Conservation (phyloP, 306 rosid genomes). For the Glycine soja region DNA sequence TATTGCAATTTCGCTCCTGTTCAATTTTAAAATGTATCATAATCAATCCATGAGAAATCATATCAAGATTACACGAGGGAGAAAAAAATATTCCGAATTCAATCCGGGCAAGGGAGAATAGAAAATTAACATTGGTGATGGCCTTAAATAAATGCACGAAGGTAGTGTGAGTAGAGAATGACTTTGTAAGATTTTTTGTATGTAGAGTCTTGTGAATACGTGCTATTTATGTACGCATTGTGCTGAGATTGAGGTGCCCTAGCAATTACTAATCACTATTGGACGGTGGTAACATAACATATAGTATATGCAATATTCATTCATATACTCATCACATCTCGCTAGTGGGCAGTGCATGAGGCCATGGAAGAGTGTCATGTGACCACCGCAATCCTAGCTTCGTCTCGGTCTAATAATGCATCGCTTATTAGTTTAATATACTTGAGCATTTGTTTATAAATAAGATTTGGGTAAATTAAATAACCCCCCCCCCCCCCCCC, state of each 20-base stretch:
- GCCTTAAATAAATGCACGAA: constrained; percentile 34
- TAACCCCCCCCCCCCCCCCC: not conserved
- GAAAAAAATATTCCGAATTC: not conserved
- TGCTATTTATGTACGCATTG: not conserved
- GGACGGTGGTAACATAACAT: constrained; percentile 43
- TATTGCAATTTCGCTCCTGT: not conserved
- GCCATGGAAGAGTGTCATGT: constrained; percentile 53
- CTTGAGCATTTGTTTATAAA: not conserved
- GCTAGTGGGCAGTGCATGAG: constrained; percentile 49
- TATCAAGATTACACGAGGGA: not conserved
- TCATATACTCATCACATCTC: constrained; percentile 40
- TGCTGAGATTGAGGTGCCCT: not conserved
- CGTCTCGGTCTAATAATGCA: constrained; percentile 54
- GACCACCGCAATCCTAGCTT: constrained; percentile 72
- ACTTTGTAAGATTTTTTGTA: not conserved
- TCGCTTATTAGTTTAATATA: constrained; percentile 8
- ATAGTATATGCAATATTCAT: constrained; percentile 39
- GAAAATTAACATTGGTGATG: constrained; percentile 8
- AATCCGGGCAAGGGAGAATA: not conserved
- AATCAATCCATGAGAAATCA: not conserved
- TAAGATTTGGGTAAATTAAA: constrained; percentile 26
- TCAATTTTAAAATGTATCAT: constrained; percentile 7
- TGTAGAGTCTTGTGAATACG: not conserved
- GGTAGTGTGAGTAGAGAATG: constrained; percentile 26
- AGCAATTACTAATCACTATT: not conserved